Evolutionary conservation across 768 basidiomycete species (phyloP).

Genomic region (Phylloporus arenicola): DNA sequence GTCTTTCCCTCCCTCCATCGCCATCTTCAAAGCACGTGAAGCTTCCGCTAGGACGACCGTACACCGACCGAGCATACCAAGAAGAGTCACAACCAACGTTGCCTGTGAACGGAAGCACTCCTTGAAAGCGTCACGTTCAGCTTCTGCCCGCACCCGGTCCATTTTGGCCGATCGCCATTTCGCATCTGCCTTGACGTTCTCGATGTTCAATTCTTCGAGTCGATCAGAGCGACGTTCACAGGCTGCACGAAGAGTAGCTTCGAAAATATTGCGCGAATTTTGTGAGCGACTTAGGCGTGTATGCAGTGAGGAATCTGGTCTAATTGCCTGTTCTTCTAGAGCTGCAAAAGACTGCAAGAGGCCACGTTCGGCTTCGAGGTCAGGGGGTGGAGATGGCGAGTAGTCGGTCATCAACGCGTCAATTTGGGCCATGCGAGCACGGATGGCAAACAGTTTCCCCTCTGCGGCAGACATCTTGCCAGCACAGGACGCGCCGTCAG

Average conservation of each 20-base stretch:
- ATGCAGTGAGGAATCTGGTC: conserved; percentile 53
- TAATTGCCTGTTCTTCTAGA: conserved; percentile 66
- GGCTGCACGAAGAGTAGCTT: conserved; percentile 79
- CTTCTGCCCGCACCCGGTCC: conserved; percentile 61
- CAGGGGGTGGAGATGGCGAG: conserved; percentile 38
- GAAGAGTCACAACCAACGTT: conserved; percentile 59
- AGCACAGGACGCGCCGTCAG: conserved; percentile 69
- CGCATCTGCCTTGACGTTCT: conserved; percentile 69
- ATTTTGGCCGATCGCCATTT: conserved; percentile 62
- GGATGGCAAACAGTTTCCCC: conserved; percentile 59
- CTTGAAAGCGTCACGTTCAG: conserved; percentile 57
- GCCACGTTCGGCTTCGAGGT: conserved; percentile 68
- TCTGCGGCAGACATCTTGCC: conserved; percentile 70
- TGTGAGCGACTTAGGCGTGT: conserved; percentile 59
- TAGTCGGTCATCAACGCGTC: conserved; percentile 35
- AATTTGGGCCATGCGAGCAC: conserved; percentile 55
- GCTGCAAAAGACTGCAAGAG: conserved; percentile 60
- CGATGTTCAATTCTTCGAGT: conserved; percentile 63
- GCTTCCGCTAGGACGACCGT: conserved; percentile 66
- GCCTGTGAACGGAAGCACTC: conserved; percentile 62
- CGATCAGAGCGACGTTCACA: conserved; percentile 75
- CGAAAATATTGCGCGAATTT: conserved; percentile 78
- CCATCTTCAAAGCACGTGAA: conserved; percentile 39
- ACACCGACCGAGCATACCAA: conserved; percentile 77
- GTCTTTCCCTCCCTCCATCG: conserved; percentile 30